Evolutionary conservation across 768 basidiomycete species (phyloP).

Genomic region (Tylopilus rubrobrunneus): DNA sequence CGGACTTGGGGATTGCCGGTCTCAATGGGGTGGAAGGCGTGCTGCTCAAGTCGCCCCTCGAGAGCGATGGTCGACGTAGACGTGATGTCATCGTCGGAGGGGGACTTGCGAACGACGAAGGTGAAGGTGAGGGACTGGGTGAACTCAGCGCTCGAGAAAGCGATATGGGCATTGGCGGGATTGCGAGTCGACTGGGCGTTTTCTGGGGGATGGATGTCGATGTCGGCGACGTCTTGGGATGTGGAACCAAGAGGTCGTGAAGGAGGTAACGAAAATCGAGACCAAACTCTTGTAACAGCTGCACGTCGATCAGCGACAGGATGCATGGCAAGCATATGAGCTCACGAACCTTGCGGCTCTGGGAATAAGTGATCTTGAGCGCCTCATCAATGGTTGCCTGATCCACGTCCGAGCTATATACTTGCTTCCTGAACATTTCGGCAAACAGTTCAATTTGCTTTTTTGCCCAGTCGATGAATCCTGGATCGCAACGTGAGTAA

Average conservation of each 20-base stretch:
- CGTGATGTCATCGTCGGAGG: conserved; percentile 29
- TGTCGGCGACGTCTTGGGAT: conserved; percentile 37
- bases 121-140: conserved; percentile 11
- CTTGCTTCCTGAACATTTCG: conserved; percentile 84
- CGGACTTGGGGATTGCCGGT: conserved; percentile 28
- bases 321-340: not conserved
- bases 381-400: conserved; percentile 72
- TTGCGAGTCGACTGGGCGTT: conserved; percentile 28
- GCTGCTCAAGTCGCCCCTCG: conserved; percentile 27
- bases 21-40: conserved; percentile 8
- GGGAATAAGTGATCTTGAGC: conserved; percentile 66
- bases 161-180: conserved; percentile 13
- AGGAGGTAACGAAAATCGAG: conserved; percentile 93
- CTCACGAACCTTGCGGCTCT: conserved; percentile 73
- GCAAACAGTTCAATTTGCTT: conserved; percentile 79
- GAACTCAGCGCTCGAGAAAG: conserved; percentile 15
- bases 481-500: conserved; percentile 37
- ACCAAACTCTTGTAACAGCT: conserved; percentile 90
- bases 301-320: not conserved
- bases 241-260: conserved; percentile 59
- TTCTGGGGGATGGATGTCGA: conserved; percentile 15
- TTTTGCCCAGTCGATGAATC: conserved; percentile 93
- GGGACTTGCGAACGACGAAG: conserved; percentile 11
- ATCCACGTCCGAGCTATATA: conserved; percentile 80
- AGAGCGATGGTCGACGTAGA: conserved; percentile 25